Percentiles rank a stretch among this genome's conserved stretches.
Evolutionary conservation across 2,329 filamentous ascomycete species (phyloP).

Genomic region (Fusarium annulatum): DNA sequence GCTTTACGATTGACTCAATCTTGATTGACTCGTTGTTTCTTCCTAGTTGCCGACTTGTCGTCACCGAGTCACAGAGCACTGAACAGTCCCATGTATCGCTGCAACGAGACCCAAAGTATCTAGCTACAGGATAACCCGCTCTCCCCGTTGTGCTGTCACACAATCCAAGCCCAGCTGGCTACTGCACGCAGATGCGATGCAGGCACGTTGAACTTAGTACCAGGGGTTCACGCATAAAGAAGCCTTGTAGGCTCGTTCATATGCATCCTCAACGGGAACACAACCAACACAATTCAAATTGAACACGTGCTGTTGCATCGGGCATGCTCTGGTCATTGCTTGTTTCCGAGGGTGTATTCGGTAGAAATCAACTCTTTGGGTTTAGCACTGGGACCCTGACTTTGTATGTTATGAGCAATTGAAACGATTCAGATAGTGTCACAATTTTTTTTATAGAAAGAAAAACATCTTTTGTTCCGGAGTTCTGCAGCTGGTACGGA

Average conservation of each 20-base stretch:
- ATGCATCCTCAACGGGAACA: conserved; percentile 3
- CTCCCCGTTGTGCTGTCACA: neutral
- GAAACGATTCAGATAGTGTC: neutral
- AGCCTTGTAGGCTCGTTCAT: neutral
- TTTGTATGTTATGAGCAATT: neutral
- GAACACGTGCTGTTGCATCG: neutral
- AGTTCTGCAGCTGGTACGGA: conserved; percentile 14
- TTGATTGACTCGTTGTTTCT: conserved; percentile 4
- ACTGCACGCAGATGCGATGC: conserved; percentile 9
- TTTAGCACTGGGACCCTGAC: conserved; percentile 2
- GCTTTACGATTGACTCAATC: neutral
- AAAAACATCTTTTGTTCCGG: neutral
- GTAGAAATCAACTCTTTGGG: neutral
- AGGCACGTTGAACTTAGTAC: conserved; percentile 8
- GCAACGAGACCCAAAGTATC: neutral
- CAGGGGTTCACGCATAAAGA: conserved; percentile 1
- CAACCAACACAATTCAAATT: neutral
- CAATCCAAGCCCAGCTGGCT: neutral
- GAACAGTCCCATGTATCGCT: neutral
- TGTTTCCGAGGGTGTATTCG: neutral
- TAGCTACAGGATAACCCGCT: neutral
- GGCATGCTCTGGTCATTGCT: neutral
- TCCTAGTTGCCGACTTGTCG: neutral
- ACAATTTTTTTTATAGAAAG: neutral
- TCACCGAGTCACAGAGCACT: neutral